phyloP scores from a whole-genome alignment of 768 basidiomycete species.

The Russula lepida region DNA sequence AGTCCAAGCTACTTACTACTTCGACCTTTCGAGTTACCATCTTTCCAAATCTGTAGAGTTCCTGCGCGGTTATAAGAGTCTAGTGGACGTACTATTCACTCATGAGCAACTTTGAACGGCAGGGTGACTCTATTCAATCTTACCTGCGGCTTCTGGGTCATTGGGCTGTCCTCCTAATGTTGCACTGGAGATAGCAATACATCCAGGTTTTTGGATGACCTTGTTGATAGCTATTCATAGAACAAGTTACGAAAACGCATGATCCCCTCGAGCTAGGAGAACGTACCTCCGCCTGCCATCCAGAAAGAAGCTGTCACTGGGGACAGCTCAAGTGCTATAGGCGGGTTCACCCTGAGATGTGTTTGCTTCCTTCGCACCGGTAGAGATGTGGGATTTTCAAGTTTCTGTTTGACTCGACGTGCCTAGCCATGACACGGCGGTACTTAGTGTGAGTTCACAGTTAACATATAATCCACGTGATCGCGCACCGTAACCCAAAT shows the following conservation, averaged over 20 bases:
- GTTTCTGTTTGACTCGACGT: neutral
- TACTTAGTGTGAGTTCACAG: neutral
- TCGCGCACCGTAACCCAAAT: constrained; percentile 5
- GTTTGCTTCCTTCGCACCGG: neutral
- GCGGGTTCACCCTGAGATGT: neutral
- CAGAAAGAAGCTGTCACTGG: neutral
- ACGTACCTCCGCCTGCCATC: constrained; percentile 11
- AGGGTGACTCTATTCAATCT: neutral
- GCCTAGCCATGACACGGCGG: neutral
- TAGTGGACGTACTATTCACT: neutral
- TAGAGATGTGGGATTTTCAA: neutral
- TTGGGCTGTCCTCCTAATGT: constrained; percentile 8
- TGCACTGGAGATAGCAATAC: constrained; percentile 16
- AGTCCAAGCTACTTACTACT: neutral
- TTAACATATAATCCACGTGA: neutral
- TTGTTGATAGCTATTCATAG: constrained; percentile 11
- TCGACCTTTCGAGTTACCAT: neutral
- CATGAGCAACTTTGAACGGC: neutral
- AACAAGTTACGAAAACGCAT: neutral
- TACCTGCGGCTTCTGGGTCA: neutral
- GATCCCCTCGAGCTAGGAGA: neutral
- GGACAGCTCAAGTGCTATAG: neutral
- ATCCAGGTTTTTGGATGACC: constrained; percentile 4
- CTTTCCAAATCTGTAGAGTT: constrained; percentile 16
- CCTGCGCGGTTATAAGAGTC: constrained; percentile 14